Conservation (phyloP, 495 filamentous ascomycete species). For the Collariella sp. region DNA sequence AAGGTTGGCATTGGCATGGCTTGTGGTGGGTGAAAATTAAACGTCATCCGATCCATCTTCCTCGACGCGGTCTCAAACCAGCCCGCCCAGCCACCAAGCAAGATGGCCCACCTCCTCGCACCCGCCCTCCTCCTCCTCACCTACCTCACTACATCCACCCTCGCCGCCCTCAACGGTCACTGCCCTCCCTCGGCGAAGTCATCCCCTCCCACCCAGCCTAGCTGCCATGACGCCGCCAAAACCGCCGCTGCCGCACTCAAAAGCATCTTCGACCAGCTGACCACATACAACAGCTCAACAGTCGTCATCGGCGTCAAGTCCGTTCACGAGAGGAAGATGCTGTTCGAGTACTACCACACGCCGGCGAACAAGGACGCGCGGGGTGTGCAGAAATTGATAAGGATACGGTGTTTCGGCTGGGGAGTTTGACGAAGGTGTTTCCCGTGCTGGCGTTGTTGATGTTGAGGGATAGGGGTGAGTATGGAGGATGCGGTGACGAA, state of each 20-base stretch:
- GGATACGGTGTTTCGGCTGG: slow-evolving; percentile 44
- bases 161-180: no score
- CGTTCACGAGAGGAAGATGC: slow-evolving; percentile 25
- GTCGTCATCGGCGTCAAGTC: slow-evolving; percentile 31
- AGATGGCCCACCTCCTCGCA: no score
- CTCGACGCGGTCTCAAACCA: no score
- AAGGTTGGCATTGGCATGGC: no score
- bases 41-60: no score
- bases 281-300: slow-evolving; percentile 18
- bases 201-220: no score
- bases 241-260: neutral
- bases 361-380: slow-evolving; percentile 21
- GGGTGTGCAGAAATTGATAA: slow-evolving; percentile 30
- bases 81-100: no score
- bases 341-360: slow-evolving; percentile 30
- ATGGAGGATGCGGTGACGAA: slow-evolving; percentile 41
- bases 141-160: no score
- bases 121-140: no score
- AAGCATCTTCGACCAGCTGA: neutral
- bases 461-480: slow-evolving; percentile 23
- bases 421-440: slow-evolving; percentile 46
- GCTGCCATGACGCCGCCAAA: no score
- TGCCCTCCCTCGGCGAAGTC: no score
- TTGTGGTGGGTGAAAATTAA: no score
- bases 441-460: slow-evolving; percentile 38